Evolutionary conservation across 176 grass and related monocot genomes (phyloP).

Genomic region (Zoysia japonica): DNA sequence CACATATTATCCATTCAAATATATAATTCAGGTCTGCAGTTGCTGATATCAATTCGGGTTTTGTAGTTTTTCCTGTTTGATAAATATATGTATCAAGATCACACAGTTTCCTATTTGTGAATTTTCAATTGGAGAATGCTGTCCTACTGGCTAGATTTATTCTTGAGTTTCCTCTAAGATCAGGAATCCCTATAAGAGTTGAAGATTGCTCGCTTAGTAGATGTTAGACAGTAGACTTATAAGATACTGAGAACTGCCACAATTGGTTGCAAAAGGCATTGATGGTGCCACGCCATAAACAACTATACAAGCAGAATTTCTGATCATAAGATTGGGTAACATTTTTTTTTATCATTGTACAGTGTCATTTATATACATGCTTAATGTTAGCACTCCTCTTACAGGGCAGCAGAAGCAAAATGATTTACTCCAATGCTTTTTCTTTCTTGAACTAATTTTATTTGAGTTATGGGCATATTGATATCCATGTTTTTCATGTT

Average conservation of each 20-base stretch:
- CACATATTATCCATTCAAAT: neutral
- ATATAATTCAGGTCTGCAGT: neutral
- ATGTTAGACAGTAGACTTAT: neutral
- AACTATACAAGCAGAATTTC: neutral
- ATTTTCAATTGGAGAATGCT: neutral
- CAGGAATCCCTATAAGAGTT: neutral
- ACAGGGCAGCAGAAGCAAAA: no score
- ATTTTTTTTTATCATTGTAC: slow-evolving; percentile 5
- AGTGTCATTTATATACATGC: neutral
- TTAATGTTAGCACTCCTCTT: neutral
- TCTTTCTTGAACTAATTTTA: neutral
- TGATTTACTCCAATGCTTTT: neutral
- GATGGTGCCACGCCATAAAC: neutral
- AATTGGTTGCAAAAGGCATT: neutral
- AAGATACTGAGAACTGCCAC: neutral
- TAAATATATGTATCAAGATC: slow-evolving; percentile 2
- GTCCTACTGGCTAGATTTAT: neutral
- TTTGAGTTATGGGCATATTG: neutral
- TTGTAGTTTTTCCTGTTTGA: neutral
- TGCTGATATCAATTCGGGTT: neutral
- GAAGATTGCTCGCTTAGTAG: slow-evolving; percentile 10
- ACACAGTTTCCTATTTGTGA: neutral
- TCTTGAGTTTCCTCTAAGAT: neutral
- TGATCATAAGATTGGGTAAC: neutral
- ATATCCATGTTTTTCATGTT: neutral